A percentile compares a stretch with the other conserved stretches of the same genome.
phyloP scores from a whole-genome alignment of 2,329 filamentous ascomycete genomes.

The Penicillium sclerotiorum region DNA sequence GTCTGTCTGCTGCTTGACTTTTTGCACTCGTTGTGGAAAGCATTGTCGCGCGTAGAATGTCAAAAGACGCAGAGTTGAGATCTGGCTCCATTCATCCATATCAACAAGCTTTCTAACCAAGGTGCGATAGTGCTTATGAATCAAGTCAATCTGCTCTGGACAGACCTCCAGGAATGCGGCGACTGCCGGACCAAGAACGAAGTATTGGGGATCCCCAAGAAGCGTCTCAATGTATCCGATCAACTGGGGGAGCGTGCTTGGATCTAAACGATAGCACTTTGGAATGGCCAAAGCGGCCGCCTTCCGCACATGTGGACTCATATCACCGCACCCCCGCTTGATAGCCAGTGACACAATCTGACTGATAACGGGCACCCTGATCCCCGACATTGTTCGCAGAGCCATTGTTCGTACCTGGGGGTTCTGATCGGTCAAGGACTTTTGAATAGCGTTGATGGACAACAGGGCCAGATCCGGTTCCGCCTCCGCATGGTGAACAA shows the following conservation, averaged over 20 bases:
- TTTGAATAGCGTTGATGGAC: constrained; percentile 98
- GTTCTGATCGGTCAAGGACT: constrained; percentile 89
- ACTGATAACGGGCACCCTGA: constrained; percentile 94
- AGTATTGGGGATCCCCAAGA: constrained; percentile 90
- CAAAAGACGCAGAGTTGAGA: constrained; percentile 80
- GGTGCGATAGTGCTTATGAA: constrained; percentile 85
- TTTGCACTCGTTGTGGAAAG: constrained; percentile 72
- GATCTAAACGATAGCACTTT: constrained; percentile 92
- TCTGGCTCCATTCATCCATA: constrained; percentile 98
- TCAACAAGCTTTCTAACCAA: constrained; percentile 90
- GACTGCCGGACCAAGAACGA: constrained; percentile 92
- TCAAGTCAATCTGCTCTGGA: constrained; percentile 80
- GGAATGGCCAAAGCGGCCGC: constrained; percentile 91
- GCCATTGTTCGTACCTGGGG: constrained; percentile 90
- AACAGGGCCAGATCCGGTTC: constrained; percentile 94
- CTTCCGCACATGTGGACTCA: constrained; percentile 91
- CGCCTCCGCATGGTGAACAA: constrained; percentile 93
- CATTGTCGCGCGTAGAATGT: constrained; percentile 82
- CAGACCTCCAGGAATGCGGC: constrained; percentile 87
- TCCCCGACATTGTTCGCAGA: constrained; percentile 94
- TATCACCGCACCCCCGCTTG: constrained; percentile 88
- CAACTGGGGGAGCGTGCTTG: constrained; percentile 79
- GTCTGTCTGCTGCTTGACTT: constrained; percentile 58
- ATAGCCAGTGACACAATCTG: constrained; percentile 96
- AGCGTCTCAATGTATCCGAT: constrained; percentile 77